Evolutionary conservation across 306 rosid genomes (phyloP), one percentile per base, ranked within the genome.

Genomic region (Herpetospermum pedunculosum): DNA sequence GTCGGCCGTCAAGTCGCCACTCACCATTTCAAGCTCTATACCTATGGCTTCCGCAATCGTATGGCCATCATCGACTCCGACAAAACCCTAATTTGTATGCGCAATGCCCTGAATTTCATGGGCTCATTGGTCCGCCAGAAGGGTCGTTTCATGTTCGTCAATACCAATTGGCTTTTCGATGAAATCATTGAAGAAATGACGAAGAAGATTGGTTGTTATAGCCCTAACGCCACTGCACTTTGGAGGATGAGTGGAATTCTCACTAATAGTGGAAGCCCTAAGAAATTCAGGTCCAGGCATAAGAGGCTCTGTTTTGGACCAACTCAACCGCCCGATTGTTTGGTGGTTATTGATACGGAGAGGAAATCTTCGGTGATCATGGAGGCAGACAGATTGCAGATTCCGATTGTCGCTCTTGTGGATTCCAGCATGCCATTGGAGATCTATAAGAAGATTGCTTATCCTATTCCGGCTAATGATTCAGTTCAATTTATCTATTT

Each of bases 221-320:
- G 79, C 40, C 87, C 87, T 8, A 81, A 85, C 25, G 76, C 84
- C 81, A 76, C 29, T 43, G 18, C 81, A 28, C 87, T 88, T 52
- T 92, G 95, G 96, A 92, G 88, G 76, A 77, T 87, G 68, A 88
- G 95, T 3, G 98, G 98, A 15, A 90, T 85, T 75, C 86, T 92
- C 63, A 86, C 98, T 49, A 92, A 92, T 74, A 83, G 88, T 28
- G 69, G 63, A 69, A 87, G 92, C 70, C 96, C 98, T 6, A 92
- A 92, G 87, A 92, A 88, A 87, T 92, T 92, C 77, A 79, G 88
- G 18, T 90, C 96, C 0, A 85, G 96, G 74, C 74, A 80, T 76
- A 92, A 90, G 88, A 84, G 85, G 83, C 85, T 90, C 46, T 77
- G 72, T 74, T 92, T 90, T 29, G 92, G 91, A 0, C 95, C 92